Base-by-base conservation (phyloP, 2,329 filamentous ascomycete species). In the Akanthomyces dipterigenus region DNA sequence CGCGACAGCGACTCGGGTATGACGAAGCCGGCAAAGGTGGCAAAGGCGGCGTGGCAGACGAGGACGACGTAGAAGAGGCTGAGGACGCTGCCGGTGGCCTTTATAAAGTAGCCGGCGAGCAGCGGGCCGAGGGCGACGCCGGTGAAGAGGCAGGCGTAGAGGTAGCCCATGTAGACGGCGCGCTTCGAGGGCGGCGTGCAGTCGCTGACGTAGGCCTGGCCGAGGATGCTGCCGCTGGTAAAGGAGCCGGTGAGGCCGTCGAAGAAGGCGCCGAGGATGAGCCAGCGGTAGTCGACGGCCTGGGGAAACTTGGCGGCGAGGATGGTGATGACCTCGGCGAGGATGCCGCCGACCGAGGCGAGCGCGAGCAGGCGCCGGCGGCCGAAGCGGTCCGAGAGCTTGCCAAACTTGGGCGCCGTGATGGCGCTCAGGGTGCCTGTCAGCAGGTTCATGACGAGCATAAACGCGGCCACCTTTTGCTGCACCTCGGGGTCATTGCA, bases 231-330 rank as follows among this genome's bases (percentile, higher is more conserved):
- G 31, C 88, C 88, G 0, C 91, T 85, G 1, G 92, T 96, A 71
- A 97, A 96, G 0, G 93, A 96, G 8, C 95, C 95, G 11, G 87
- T 87, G 5, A 96, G 70, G 5, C 95, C 95, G 70, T 99, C 95
- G 50, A 93, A 79, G 11, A 90, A 79, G 40, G 87, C 84, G 11
- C 91, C 91, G 1, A 93, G 72, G 6, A 98, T 77, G 24, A 99
- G 77, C 83, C 90, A 89, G 60, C 89, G 87, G 68, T 96, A 90
- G 64, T 88, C 82, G 55, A 96, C 77, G 0, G 75, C 76, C 12
- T 92, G 85, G 0, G 92, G 89, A 67, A 85, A 92, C 64, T 82
- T 88, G 26, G 88, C 92, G 2, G 91, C 87, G 4, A 95, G 71
- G 62, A 96, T 90, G 6, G 88, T 91, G 63, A 96, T 80, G 45